Evolutionary conservation across 73 alveolate species (phyloP).

Genomic region (Paramecium octaurelia): DNA sequence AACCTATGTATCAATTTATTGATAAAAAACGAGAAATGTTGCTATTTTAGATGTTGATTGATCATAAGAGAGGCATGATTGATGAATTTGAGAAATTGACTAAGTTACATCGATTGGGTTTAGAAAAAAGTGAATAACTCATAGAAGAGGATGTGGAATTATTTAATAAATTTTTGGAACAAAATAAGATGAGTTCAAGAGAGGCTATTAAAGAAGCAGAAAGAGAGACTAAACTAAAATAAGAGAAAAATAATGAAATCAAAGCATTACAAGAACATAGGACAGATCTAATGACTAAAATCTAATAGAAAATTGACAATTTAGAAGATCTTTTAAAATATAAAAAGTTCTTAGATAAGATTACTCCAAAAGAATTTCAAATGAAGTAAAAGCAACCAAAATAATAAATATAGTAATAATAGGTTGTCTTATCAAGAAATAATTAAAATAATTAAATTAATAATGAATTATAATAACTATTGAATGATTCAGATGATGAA

Average conservation of each 20-base stretch:
- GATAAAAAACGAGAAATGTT: conserved; percentile 65
- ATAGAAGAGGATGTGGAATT: conserved; percentile 59
- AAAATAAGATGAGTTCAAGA: conserved; percentile 51
- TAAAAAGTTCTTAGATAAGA: conserved; percentile 54
- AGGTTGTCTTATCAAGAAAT: conserved; percentile 3
- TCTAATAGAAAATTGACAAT: conserved; percentile 39
- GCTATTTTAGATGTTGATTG: conserved; percentile 57
- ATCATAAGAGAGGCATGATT: conserved; percentile 58
- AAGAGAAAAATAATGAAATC: conserved; percentile 41
- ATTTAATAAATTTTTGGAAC: conserved; percentile 55
- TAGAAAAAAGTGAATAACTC: conserved; percentile 53
- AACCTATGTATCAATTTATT: conserved; percentile 60
- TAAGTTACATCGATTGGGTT: conserved; percentile 51
- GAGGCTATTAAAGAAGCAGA: conserved; percentile 58
- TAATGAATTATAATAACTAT: conserved; percentile 24
- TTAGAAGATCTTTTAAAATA: conserved; percentile 54
- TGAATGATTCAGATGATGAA: conserved; percentile 60
- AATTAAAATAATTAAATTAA: conserved; percentile 5
- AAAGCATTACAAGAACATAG: conserved; percentile 27
- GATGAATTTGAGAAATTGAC: conserved; percentile 63
- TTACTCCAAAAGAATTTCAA: conserved; percentile 56
- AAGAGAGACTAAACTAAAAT: conserved; percentile 35
- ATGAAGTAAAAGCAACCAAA: neutral
- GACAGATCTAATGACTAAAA: conserved; percentile 55
- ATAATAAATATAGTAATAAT: neutral